phyloP scores from a whole-genome alignment of 2,329 filamentous ascomycete species.

The Penicillium aurantiogriseum region DNA sequence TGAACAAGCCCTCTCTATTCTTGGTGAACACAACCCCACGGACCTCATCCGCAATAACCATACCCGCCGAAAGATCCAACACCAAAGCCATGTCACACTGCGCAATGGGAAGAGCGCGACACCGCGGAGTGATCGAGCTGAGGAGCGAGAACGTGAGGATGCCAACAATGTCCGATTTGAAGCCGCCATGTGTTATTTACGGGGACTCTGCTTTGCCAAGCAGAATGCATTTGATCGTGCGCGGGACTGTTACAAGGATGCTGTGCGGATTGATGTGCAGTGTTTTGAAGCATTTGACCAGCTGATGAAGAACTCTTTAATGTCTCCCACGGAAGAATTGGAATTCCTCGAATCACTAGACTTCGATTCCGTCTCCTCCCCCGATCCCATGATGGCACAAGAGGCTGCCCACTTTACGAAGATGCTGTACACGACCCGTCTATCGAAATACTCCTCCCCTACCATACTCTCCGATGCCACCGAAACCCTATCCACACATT shows the following conservation, averaged over 20 bases:
- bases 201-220: slow-evolving; percentile 92
- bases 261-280: slow-evolving; percentile 92
- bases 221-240: slow-evolving; percentile 96
- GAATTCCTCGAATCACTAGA: slow-evolving; percentile 83
- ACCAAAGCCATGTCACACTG: slow-evolving; percentile 53
- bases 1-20: slow-evolving; percentile 79
- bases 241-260: slow-evolving; percentile 98
- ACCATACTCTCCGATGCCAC: slow-evolving; percentile 78
- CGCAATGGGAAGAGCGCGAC: slow-evolving; percentile 47
- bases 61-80: slow-evolving; percentile 67
- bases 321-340: slow-evolving; percentile 87
- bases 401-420: slow-evolving; percentile 92
- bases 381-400: slow-evolving; percentile 67
- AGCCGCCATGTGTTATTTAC: slow-evolving; percentile 93
- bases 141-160: slow-evolving; percentile 67
- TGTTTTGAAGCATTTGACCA: slow-evolving; percentile 99
- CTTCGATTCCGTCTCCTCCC: slow-evolving; percentile 76
- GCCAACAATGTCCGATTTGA: slow-evolving; percentile 78
- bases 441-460: slow-evolving; percentile 93
- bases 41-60: slow-evolving; percentile 74
- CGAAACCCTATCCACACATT: slow-evolving; percentile 89
- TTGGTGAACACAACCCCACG: slow-evolving; percentile 91
- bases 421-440: slow-evolving; percentile 90
- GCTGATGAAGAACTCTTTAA: slow-evolving; percentile 91
- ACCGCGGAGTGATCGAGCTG: slow-evolving; percentile 56